These are phyloP conservation scores for Fusarium coffeatum DNA, from an alignment of 2,329 filamentous ascomycete genomes.

Conservation along the genomic window DNA sequence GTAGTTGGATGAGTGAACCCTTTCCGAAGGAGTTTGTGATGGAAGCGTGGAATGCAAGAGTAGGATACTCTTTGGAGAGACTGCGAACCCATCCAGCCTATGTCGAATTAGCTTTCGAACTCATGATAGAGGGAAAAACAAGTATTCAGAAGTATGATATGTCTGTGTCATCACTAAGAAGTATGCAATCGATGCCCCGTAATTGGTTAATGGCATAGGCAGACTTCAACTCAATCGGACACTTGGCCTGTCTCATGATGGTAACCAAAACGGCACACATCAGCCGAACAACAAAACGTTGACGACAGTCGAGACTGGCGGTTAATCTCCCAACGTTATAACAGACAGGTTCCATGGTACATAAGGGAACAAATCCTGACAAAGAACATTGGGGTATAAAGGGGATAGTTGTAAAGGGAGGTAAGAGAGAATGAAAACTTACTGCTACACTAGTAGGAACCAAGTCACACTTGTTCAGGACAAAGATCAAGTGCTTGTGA, in stretches of 20 bases:
- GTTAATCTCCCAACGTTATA: slow-evolving; percentile 99
- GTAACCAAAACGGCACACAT: slow-evolving; percentile 89
- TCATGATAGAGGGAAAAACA: slow-evolving; percentile 18
- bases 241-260: slow-evolving; percentile 82
- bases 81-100: slow-evolving; percentile 93
- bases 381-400: slow-evolving; percentile 69
- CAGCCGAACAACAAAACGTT: slow-evolving; percentile 64
- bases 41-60: slow-evolving; percentile 91
- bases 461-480: slow-evolving; percentile 72
- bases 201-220: slow-evolving; percentile 66
- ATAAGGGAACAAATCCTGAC: slow-evolving; percentile 88
- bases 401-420: slow-evolving; percentile 53
- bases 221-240: slow-evolving; percentile 96
- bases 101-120: slow-evolving; percentile 41
- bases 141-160: slow-evolving; percentile 47
- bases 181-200: slow-evolving; percentile 72
- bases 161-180: slow-evolving; percentile 99
- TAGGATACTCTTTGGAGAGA: slow-evolving; percentile 91
- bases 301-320: slow-evolving; percentile 57
- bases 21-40: slow-evolving; percentile 98
- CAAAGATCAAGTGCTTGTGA: slow-evolving; percentile 83
- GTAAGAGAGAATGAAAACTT: slow-evolving; percentile 65
- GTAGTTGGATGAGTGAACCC: slow-evolving; percentile 89
- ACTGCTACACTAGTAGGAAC: slow-evolving; percentile 94
- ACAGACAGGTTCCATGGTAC: slow-evolving; percentile 88